Base-by-base conservation (phyloP, 148 eudicot genomes). In the Cornus controversa region DNA sequence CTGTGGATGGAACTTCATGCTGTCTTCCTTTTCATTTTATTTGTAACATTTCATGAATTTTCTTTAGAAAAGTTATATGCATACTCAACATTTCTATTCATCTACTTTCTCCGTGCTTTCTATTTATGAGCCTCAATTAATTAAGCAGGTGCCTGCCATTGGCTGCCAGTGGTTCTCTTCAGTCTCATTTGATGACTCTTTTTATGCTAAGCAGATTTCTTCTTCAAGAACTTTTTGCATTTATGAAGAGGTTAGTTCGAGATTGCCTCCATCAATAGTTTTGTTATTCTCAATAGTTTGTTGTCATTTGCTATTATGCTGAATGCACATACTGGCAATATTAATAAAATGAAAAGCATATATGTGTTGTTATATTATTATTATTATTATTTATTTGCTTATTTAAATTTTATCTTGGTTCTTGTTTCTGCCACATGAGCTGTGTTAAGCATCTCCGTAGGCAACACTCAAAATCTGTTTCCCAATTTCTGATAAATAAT, bases 221-320 rank as follows among this genome's bases (percentile, higher is more conserved):
- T 74, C 92, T 77, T 83, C 99, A 72, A 88, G 99, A 82, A 96
- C 99, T 15, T 96, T 96, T 85, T 96, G 99, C 83, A 81, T 93
- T 58, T 93, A 84, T 73, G 99, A 93, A 81, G 91, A 96, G 99
- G 99, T 92, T 73, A 60, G 71, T 31, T 71, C 40, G 20, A 58
- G 69, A 16, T 78, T 73, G 40, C 25, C 28, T 65, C 13, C 29
- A 70, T 70, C 47, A 14, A 45, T 28, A 27, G 24, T 62, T 60
- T 69, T 31, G 10, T 34, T 50, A 0, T 50, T 50, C 18, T 50
- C 20, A 40, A 9, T 40, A 0, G 45, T 40, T 40, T 40, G 8
- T 6, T 40, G 1, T 40, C 45, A 40, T 50, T 13, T 50, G 16
- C 20, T 50, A 13, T 50, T 50, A 50, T 50, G 57, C 57, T 50